These are phyloP conservation scores for Pezizomycotina sp. DNA, from an alignment of 2,329 filamentous ascomycete species.

Conservation along the genomic window DNA sequence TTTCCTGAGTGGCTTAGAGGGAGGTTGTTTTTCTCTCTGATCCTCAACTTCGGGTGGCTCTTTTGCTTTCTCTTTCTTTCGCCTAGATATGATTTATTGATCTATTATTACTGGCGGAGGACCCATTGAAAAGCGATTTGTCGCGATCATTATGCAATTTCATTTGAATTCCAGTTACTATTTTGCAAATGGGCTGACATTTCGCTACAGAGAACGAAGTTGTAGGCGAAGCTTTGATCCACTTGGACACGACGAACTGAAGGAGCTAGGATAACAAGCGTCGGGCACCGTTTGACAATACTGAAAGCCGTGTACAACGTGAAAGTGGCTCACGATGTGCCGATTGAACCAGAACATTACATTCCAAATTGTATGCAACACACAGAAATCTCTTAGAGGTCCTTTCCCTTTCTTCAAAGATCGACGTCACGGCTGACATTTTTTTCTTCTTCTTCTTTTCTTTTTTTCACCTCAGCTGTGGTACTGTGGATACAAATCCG, in stretches of 20 bases:
- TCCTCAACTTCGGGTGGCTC: background rate
- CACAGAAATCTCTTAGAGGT: conserved; percentile 7
- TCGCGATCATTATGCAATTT: conserved; percentile 4
- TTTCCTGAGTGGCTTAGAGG: conserved; percentile 8
- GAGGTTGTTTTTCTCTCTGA: background rate
- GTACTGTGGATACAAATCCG: conserved; percentile 52
- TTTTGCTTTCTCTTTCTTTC: conserved; percentile 2
- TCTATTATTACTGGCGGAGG: conserved; percentile 1
- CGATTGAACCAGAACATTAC: conserved; percentile 84
- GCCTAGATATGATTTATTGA: conserved; percentile 7
- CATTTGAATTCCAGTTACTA: conserved; percentile 3
- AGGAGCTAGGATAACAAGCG: conserved; percentile 88
- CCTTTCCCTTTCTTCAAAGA: conserved; percentile 1
- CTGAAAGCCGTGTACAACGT: conserved; percentile 92
- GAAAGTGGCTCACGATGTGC: conserved; percentile 83
- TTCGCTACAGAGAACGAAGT: conserved; percentile 72
- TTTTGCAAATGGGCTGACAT: conserved; percentile 27
- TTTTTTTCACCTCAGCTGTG: conserved; percentile 45
- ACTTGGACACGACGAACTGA: conserved; percentile 84
- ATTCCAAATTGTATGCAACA: conserved; percentile 63
- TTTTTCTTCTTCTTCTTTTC: conserved; percentile 4
- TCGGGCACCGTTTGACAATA: conserved; percentile 86
- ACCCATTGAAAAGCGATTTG: conserved; percentile 1
- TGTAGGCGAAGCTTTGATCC: conserved; percentile 75
- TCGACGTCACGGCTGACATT: background rate